Evolutionary conservation across 2,329 filamentous ascomycete genomes (phyloP), one percentile per base, ranked within the genome.

Genomic region (Pseudogymnoascus sp.): DNA sequence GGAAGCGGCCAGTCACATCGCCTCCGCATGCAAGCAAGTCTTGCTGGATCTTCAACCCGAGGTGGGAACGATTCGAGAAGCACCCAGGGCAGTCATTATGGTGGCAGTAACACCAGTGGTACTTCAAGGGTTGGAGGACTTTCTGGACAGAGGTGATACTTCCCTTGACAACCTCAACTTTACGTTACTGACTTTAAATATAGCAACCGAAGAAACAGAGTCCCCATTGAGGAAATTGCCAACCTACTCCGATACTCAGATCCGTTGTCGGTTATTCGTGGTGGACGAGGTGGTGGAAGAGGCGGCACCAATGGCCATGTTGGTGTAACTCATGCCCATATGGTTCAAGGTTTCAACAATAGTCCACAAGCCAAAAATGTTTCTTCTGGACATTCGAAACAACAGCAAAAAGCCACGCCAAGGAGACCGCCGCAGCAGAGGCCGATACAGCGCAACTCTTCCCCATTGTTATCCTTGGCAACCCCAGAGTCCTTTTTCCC

Each of bases 1-100:
- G 50, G 44, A 35, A 31, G 31, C 26, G 61, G 61, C 31, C 61
- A 63, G 33, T 60, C 33, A 26, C 61, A 63, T 40, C 61, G 62
- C 5, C 33, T 60, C 10, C 59, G 59, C 15, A 60, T 60, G 59
- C 59, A 60, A 60, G 35, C 33, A 26, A 29, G 7, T 17, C 33
- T 60, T 60, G 21, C 21, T 44, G 59, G 33, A 26, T 56, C 29
- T 33, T 56, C 50, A 33, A 60, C n/a, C 17, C 59, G 17, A 13
- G 59, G 33, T 1, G 50, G 50, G 3, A 7, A 10, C 10, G 29
- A 33, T 35, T 7, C 10, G 11, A 56, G n/a, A 35, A 29, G 50
- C 11, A 10, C 29, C 3, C 29, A 29, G 11, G 50, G 50, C 35
- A 29, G 50, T 9, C 29, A 56, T 21, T 13, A 15, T 33, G 50